Conservation (phyloP, 2,329 filamentous ascomycete genomes). For the Tothia fuscella region DNA sequence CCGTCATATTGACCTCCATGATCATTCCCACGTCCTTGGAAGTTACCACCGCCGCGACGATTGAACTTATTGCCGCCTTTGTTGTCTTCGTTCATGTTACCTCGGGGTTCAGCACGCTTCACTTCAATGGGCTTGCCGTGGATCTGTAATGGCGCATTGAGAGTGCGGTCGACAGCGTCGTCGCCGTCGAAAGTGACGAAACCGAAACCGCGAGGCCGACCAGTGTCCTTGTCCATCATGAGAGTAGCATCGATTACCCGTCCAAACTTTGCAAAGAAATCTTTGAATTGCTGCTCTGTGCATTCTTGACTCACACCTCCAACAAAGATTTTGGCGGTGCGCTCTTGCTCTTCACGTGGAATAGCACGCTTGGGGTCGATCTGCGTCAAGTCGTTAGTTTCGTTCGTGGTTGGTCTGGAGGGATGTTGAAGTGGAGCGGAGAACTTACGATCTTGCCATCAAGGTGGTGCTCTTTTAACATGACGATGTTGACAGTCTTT, state of each 20-base stretch:
- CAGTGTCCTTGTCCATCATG: conserved; percentile 99
- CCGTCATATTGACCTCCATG: conserved; percentile 20
- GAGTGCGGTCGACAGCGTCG: conserved; percentile 81
- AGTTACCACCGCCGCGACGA: conserved; percentile 28
- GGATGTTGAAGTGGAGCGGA: conserved; percentile 3
- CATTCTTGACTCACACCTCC: conserved; percentile 96
- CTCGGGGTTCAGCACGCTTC: conserved; percentile 91
- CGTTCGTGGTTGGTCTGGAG: no score
- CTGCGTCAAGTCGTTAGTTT: no score
- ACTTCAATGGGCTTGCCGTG: conserved; percentile 95
- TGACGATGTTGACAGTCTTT: conserved; percentile 96
- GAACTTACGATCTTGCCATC: conserved; percentile 92
- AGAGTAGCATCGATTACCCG: conserved; percentile 93
- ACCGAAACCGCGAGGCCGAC: conserved; percentile 88
- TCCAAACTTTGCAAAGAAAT: conserved; percentile 94
- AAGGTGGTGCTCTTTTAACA: conserved; percentile 98
- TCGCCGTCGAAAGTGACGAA: conserved; percentile 98
- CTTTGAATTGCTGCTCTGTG: conserved; percentile 88
- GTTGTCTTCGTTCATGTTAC: conserved; percentile 76
- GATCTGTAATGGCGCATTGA: conserved; percentile 76
- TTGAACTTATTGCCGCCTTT: conserved; percentile 20
- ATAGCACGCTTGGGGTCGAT: conserved; percentile 98
- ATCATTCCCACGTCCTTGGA: no score
- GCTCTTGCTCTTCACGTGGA: conserved; percentile 92
- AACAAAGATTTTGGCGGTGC: conserved; percentile 97